Percentiles rank a stretch among this genome's conserved stretches.
phyloP scores from a whole-genome alignment of 768 basidiomycete genomes.

The Psilocybe subaeruginosa region DNA sequence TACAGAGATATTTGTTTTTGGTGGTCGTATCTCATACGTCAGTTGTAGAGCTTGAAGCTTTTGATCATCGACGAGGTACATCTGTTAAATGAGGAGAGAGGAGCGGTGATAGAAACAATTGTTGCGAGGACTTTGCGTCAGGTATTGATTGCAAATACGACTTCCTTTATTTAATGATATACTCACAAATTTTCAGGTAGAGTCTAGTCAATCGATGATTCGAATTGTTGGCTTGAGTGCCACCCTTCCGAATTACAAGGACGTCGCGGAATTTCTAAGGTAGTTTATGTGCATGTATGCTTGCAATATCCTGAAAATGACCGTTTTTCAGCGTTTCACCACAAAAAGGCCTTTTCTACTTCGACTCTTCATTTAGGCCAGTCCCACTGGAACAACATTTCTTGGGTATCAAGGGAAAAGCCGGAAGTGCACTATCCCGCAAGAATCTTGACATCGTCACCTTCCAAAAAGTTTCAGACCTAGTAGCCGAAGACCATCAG shows the following conservation, averaged over 20 bases:
- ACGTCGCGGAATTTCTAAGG: constrained; percentile 95
- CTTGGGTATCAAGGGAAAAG: constrained; percentile 89
- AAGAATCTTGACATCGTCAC: constrained; percentile 88
- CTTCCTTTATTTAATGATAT: not conserved
- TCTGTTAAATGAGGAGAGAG: constrained; percentile 95
- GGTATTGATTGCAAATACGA: constrained; percentile 36
- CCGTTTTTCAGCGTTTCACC: constrained; percentile 71
- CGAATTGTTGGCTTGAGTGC: constrained; percentile 96
- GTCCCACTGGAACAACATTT: constrained; percentile 98
- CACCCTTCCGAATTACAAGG: constrained; percentile 95
- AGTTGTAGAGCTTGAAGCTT: constrained; percentile 83
- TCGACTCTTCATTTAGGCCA: constrained; percentile 96
- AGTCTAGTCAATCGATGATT: constrained; percentile 94
- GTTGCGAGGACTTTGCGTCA: constrained; percentile 94
- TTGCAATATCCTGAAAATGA: not conserved
- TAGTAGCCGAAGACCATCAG: constrained; percentile 92
- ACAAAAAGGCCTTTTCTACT: constrained; percentile 90
- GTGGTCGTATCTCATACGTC: not conserved
- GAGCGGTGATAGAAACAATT: constrained; percentile 97
- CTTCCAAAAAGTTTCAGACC: constrained; percentile 87
- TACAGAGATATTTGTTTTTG: constrained; percentile 1
- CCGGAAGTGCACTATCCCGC: constrained; percentile 69
- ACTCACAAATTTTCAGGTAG: constrained; percentile 59
- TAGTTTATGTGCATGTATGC: constrained; percentile 30
- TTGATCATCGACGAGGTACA: constrained; percentile 99